Evolutionary conservation across 2,329 filamentous ascomycete species (phyloP).

Genomic region (Shiraia sp.): DNA sequence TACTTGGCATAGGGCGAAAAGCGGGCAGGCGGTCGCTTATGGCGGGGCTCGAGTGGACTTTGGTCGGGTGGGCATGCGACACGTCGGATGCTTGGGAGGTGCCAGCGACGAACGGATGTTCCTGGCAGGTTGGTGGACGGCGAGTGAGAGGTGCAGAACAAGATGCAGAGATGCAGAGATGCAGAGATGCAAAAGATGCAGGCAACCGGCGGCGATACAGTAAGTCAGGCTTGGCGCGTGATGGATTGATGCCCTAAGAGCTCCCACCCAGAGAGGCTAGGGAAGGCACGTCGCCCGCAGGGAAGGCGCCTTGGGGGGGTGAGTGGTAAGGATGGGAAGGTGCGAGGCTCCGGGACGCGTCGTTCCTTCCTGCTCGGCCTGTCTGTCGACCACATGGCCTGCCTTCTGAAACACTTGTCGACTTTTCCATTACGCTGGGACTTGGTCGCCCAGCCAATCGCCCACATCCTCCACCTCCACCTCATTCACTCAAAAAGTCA

Average conservation of each 20-base stretch:
- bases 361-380: slow-evolving; percentile 2
- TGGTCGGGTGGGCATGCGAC: slow-evolving; percentile 1
- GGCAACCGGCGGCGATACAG: no score
- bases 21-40: slow-evolving; percentile 17
- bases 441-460: slow-evolving; percentile 8
- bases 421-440: slow-evolving; percentile 2
- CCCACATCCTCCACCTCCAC: slow-evolving; percentile 4
- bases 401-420: slow-evolving; percentile 9
- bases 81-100: neutral
- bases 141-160: slow-evolving; percentile 9
- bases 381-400: slow-evolving; percentile 12
- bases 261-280: no score
- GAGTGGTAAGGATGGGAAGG: no score
- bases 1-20: slow-evolving; percentile 16
- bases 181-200: slow-evolving; percentile 2
- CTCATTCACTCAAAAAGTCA: slow-evolving; percentile 9
- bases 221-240: slow-evolving; percentile 21
- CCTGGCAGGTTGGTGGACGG: neutral
- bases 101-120: neutral
- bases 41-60: slow-evolving; percentile 12
- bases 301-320: neutral
- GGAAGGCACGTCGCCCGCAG: neutral
- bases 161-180: no score
- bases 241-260: neutral
- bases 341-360: slow-evolving; percentile 10